These are phyloP conservation scores for Ganoderma multipileum DNA, from an alignment of 1,284 basidiomycete species.

Conservation along the genomic window DNA sequence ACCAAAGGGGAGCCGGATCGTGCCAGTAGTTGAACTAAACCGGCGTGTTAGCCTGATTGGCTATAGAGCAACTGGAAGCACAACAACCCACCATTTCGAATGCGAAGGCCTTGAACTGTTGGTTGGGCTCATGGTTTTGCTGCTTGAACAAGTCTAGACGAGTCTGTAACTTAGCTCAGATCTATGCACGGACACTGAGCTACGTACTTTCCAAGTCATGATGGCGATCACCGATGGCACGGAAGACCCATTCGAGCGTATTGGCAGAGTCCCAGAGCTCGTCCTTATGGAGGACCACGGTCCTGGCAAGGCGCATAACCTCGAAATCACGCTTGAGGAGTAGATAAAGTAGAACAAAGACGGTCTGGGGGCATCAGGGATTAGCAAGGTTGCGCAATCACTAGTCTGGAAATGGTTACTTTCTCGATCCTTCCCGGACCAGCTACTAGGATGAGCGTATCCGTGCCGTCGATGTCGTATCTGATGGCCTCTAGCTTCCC, in stretches of 20 bases:
- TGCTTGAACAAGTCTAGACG: constrained; percentile 32
- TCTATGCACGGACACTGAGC: background rate
- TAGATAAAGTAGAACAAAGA: constrained; percentile 36
- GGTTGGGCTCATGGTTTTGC: constrained; percentile 26
- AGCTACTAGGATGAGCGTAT: constrained; percentile 33
- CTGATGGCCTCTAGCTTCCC: constrained; percentile 31
- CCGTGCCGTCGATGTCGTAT: constrained; percentile 36
- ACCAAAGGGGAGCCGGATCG: background rate
- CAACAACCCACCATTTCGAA: constrained; percentile 31
- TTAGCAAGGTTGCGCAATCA: background rate
- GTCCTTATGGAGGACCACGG: constrained; percentile 25
- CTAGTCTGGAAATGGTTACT: constrained; percentile 12
- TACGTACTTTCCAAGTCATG: background rate
- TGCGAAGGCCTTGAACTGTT: constrained; percentile 31
- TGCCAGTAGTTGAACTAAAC: background rate
- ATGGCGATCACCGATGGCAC: constrained; percentile 14
- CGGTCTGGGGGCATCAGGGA: constrained; percentile 19
- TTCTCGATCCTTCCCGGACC: constrained; percentile 35
- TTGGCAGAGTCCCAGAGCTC: constrained; percentile 27
- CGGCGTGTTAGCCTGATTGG: background rate
- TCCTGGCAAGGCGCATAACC: constrained; percentile 31
- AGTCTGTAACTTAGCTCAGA: background rate
- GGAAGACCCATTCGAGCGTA: constrained; percentile 12
- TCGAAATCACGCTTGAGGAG: constrained; percentile 34
- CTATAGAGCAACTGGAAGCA: background rate